Evolutionary conservation across 1,139 yeast genomes (phyloP).

Genomic region (Taphrina flavorubra): DNA sequence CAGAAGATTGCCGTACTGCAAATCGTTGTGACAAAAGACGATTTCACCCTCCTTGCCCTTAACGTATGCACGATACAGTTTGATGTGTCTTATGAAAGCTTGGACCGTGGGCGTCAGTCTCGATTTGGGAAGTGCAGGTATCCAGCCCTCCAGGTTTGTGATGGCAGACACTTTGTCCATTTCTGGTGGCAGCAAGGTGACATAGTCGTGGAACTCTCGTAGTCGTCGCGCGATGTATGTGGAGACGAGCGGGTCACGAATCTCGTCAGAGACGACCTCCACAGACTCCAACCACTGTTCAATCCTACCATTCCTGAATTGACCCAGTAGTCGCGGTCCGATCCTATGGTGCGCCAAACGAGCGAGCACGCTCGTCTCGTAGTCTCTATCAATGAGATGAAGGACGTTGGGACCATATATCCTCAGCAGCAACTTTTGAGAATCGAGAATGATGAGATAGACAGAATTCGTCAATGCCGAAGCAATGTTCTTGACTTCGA

Average conservation of each 20-base stretch:
- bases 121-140: slow-evolving; percentile 54
- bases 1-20: slow-evolving; percentile 88
- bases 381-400: slow-evolving; percentile 81
- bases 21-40: slow-evolving; percentile 71
- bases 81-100: slow-evolving; percentile 58
- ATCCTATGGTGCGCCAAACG: slow-evolving; percentile 77
- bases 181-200: slow-evolving; percentile 65
- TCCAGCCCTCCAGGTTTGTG: slow-evolving; percentile 72
- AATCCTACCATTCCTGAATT: slow-evolving; percentile 86
- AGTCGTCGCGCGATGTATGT: slow-evolving; percentile 92
- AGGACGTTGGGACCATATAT: slow-evolving; percentile 93
- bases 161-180: slow-evolving; percentile 64
- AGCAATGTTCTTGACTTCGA: slow-evolving; percentile 51
- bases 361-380: slow-evolving; percentile 73
- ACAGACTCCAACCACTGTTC: slow-evolving; percentile 86
- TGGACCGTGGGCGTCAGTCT: slow-evolving; percentile 15
- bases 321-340: slow-evolving; percentile 88
- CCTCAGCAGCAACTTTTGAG: slow-evolving; percentile 62
- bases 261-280: slow-evolving; percentile 72
- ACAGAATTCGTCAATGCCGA: slow-evolving; percentile 90
- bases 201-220: slow-evolving; percentile 88
- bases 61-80: slow-evolving; percentile 59
- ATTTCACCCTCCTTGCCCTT: slow-evolving; percentile 56
- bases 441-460: slow-evolving; percentile 60
- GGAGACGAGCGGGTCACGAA: slow-evolving; percentile 75